Base-by-base conservation (phyloP, 73 alveolate genomes). In the Stentor coeruleus region DNA sequence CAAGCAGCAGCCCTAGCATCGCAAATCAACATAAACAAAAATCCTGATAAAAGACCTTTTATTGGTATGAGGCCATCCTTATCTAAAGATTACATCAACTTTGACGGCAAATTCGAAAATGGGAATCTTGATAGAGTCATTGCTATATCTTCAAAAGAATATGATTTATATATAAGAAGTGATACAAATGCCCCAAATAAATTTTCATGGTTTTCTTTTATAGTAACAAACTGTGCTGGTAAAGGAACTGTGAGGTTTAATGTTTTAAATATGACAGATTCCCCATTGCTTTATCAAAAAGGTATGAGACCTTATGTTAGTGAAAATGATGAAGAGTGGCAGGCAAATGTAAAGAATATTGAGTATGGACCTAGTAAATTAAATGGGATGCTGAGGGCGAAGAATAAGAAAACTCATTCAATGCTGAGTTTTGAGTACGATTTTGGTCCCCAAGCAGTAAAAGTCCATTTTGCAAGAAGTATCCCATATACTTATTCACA, bases 81-180 rank as follows among this genome's bases (percentile, higher is more conserved):
- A 26, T 26, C n/a, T 20, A 20, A 20, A 15, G 38, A 2, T 1
- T 31, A n/a, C 41, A 74, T 96, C 20, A 85, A 88, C 36, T 97
- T 97, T 91, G 99, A 95, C 91, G 85, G 97, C 38, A 92, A 96
- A 74, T 97, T 97, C 93, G 99, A 97, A 90, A 83, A 98, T 40
- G 99, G 99, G 38, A 97, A 97, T 90, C 86, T 97, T 1, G 84
- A 88, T 66, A 88, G 88, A 72, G 98, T 91, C 3, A 84, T 88
- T 35, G 74, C 86, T 39, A 85, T 90, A 88, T 81, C n/a, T 38
- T 97, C 90, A 55, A 88, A 94, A 90, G 98, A 96, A 74, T 97
- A 97, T 84, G 97, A 97, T 86, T 86, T 97, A 77, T 90, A 87
- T 81, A 90, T 97, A 3, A 93, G 95, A 85, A 91, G 97, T 49